These are phyloP conservation scores for Nepenthes alata DNA, from an alignment of 179 eudicot species.

Conservation along the genomic window DNA sequence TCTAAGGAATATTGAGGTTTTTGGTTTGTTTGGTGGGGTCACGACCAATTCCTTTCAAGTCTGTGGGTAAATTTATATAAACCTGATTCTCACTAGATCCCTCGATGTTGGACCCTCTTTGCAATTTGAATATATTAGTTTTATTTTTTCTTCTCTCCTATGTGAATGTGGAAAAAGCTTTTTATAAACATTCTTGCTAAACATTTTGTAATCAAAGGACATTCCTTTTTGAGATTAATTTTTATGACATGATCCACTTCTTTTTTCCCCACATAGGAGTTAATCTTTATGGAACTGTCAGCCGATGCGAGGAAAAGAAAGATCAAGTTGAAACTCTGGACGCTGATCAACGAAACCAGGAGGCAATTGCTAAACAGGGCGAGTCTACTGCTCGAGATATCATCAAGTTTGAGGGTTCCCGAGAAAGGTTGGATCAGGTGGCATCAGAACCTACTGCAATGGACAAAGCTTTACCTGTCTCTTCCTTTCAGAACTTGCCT, in stretches of 20 bases:
- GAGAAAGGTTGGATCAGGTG: constrained; percentile 10
- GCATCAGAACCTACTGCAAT: constrained; percentile 16
- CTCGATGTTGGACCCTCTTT: no score
- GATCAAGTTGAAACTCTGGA: constrained; percentile 7
- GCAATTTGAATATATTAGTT: no score
- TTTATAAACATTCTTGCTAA: no score
- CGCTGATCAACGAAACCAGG: constrained; percentile 14
- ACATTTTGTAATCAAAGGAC: no score
- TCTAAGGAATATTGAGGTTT: background rate
- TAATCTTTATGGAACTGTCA: constrained; percentile 12
- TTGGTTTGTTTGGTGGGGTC: background rate
- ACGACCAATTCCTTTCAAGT: background rate
- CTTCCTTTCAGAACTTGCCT: constrained; percentile 22
- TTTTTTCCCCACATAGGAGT: constrained; percentile 12
- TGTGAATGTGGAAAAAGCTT: no score
- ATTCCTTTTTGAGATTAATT: no score
- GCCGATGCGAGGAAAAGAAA: constrained; percentile 14
- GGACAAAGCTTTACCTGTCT: background rate
- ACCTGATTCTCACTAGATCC: no score
- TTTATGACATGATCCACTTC: no score
- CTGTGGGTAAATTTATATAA: background rate
- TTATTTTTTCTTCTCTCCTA: background rate
- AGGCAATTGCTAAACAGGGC: constrained; percentile 8
- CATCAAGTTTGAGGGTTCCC: constrained; percentile 14
- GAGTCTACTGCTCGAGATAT: constrained; percentile 9